Percentiles rank a stretch among this genome's conserved stretches.
Conservation (phyloP, 768 basidiomycete species). For the Phlebiopsis flavidoalba region DNA sequence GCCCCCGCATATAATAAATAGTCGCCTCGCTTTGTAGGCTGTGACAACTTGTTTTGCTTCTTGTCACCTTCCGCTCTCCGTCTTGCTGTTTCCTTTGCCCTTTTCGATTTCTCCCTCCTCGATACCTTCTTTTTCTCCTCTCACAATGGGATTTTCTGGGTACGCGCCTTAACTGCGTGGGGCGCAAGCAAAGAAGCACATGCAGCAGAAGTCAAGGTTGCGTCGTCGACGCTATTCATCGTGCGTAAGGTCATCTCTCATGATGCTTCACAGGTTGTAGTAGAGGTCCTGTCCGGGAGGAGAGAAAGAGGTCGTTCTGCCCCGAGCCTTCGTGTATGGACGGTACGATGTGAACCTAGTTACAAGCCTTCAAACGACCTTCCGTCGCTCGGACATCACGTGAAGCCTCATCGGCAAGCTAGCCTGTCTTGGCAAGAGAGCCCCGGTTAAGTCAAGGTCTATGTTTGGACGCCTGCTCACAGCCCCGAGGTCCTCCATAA, state of each 20-base stretch:
- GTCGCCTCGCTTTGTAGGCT: too few relatives aligned
- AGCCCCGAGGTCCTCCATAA: constrained; percentile 3
- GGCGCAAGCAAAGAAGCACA: not conserved
- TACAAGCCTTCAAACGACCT: too few relatives aligned
- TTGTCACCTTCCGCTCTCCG: not conserved
- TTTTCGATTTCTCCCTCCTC: not conserved
- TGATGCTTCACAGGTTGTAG: too few relatives aligned
- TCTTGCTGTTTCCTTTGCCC: not conserved
- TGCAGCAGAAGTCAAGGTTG: not conserved
- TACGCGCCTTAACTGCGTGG: not conserved
- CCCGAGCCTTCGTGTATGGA: not conserved
- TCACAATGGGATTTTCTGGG: not conserved
- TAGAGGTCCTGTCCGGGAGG: not conserved
- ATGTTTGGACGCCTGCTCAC: not conserved
- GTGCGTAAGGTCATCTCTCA: too few relatives aligned
- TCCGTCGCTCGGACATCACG: not conserved
- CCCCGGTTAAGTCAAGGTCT: not conserved
- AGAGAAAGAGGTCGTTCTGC: not conserved
- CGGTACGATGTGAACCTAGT: not conserved
- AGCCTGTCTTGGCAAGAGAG: too few relatives aligned
- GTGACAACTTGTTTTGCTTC: not conserved
- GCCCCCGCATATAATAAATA: too few relatives aligned
- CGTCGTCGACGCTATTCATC: too few relatives aligned
- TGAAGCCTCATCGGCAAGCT: too few relatives aligned
- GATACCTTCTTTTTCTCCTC: not conserved